phyloP scores from a whole-genome alignment of 495 filamentous ascomycete species.

The Hypoxylon trugodes region DNA sequence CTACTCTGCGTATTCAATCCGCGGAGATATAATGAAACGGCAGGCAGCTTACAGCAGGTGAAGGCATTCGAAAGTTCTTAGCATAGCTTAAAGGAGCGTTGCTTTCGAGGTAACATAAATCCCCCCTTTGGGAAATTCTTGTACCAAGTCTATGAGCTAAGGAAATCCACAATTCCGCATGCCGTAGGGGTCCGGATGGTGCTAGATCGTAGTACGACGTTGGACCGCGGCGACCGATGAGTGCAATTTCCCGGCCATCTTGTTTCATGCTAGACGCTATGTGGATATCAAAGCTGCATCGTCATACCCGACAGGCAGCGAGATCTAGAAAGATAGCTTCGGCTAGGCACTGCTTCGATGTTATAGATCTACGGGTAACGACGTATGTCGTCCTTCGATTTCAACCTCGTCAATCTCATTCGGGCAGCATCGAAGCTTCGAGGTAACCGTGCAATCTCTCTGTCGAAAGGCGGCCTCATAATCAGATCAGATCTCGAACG shows the following conservation, averaged over 20 bases:
- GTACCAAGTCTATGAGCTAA: not conserved
- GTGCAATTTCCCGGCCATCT: conserved; percentile 3
- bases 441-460: not conserved
- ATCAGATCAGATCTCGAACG: not conserved
- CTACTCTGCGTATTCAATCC: too few relatives aligned
- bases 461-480: not conserved
- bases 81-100: not conserved
- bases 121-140: not conserved
- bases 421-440: not conserved
- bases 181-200: not conserved
- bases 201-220: not conserved
- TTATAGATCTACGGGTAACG: not conserved
- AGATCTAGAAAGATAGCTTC: not conserved
- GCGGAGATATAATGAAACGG: too few relatives aligned
- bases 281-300: not conserved
- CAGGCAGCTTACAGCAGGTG: too few relatives aligned
- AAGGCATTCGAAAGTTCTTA: not conserved
- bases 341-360: not conserved
- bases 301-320: not conserved
- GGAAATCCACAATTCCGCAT: not conserved
- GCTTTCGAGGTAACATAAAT: conserved; percentile 7
- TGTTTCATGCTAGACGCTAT: conserved; percentile 10
- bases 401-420: not conserved
- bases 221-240: not conserved
- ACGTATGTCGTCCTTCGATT: not conserved